Conservation (phyloP, 805 yeast species). For the Clavispora phyllophila region DNA sequence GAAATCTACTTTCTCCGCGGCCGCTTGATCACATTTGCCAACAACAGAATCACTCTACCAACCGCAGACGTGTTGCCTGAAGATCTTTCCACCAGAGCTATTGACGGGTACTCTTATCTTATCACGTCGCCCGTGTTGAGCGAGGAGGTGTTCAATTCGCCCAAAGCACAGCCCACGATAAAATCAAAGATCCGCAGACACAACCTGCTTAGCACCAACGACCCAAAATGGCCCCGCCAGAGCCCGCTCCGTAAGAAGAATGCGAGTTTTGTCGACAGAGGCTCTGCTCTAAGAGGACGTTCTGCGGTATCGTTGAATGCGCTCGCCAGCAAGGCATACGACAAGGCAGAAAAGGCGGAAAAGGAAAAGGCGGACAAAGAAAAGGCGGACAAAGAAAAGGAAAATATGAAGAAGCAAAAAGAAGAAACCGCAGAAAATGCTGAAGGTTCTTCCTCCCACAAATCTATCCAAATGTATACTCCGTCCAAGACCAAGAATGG, state of each 20-base stretch:
- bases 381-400: too few relatives aligned
- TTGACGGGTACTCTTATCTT: neutral
- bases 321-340: neutral
- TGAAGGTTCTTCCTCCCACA: neutral
- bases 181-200: neutral
- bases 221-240: neutral
- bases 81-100: neutral
- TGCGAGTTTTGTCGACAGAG: neutral
- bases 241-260: neutral
- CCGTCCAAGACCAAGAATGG: neutral
- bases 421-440: neutral
- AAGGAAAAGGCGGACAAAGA: neutral
- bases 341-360: neutral
- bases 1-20: conserved; percentile 68
- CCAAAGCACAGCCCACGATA: neutral
- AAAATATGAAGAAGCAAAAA: too few relatives aligned
- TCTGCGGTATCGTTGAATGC: neutral
- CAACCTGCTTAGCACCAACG: conserved; percentile 1
- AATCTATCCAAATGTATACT: neutral
- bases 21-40: conserved; percentile 42
- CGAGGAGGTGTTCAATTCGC: neutral
- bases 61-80: neutral
- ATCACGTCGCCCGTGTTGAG: neutral
- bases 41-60: conserved; percentile 10
- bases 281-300: neutral